These are phyloP conservation scores for Ceratocystiopsis brevicomis DNA, from an alignment of 2,329 filamentous ascomycete genomes.

Conservation along the genomic window DNA sequence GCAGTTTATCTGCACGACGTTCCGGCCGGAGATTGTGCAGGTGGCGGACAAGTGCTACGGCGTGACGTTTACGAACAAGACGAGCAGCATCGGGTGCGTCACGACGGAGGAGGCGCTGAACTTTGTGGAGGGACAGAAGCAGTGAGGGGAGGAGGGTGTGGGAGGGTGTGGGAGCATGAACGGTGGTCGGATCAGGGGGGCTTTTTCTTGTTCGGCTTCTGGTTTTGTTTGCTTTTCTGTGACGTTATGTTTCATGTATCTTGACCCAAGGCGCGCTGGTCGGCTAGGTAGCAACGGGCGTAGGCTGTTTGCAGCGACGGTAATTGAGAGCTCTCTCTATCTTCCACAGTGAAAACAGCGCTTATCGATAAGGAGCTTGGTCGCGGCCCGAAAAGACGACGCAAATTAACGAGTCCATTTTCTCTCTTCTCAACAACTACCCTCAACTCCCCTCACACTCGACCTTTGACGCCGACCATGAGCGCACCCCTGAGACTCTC, in stretches of 20 bases:
- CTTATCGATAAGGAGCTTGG: neutral
- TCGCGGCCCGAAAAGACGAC: neutral
- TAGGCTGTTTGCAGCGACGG: too few relatives aligned
- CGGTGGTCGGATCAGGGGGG: too few relatives aligned
- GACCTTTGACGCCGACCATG: neutral
- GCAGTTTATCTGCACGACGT: conserved; percentile 97
- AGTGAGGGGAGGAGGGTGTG: conserved; percentile 2
- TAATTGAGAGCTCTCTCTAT: too few relatives aligned
- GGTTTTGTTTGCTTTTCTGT: too few relatives aligned
- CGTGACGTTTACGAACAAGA: conserved; percentile 85
- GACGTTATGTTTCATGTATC: too few relatives aligned
- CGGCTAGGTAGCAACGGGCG: too few relatives aligned
- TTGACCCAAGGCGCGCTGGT: too few relatives aligned
- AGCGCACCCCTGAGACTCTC: conserved; percentile 6
- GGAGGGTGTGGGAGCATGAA: neutral
- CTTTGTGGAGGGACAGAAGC: conserved; percentile 74
- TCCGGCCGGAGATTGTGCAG: conserved; percentile 86
- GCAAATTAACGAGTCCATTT: too few relatives aligned
- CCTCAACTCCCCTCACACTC: neutral
- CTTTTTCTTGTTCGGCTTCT: too few relatives aligned
- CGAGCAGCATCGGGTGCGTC: conserved; percentile 82
- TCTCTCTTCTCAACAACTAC: neutral
- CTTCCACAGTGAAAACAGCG: too few relatives aligned
- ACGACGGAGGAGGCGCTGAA: conserved; percentile 70
- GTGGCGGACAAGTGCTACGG: conserved; percentile 97